Evolutionary conservation across 768 basidiomycete species (phyloP).

Genomic region (Inosperma sp.): DNA sequence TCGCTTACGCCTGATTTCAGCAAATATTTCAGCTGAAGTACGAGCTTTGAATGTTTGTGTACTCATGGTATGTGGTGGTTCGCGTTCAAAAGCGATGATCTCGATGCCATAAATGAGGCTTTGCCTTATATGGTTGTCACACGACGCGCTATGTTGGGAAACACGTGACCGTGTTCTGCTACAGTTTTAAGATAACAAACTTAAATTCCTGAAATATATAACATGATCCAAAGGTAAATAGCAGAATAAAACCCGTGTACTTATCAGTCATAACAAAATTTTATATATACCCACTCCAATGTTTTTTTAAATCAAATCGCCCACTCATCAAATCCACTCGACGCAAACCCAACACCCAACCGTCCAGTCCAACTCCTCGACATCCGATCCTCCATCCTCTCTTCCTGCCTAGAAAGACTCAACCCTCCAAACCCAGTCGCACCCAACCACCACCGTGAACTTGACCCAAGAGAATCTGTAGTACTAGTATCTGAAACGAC

Average conservation of each 20-base stretch:
- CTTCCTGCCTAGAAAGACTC: conserved; percentile 34
- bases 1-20: too few species aligned
- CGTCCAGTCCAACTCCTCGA: conserved; percentile 45
- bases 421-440: conserved; percentile 5
- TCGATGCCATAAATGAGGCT: too few species aligned
- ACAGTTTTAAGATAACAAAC: background rate
- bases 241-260: background rate
- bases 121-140: too few species aligned
- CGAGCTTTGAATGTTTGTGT: too few species aligned
- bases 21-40: too few species aligned
- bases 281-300: background rate
- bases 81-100: too few species aligned
- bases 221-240: background rate
- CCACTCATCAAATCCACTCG: conserved; percentile 51
- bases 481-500: too few species aligned
- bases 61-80: too few species aligned
- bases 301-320: conserved; percentile 33
- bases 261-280: background rate
- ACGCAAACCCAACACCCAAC: conserved; percentile 31
- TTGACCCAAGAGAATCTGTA: too few species aligned
- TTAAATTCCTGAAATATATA: background rate
- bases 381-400: conserved; percentile 50
- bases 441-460: conserved; percentile 18
- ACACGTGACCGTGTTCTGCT: too few species aligned
- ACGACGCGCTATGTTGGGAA: too few species aligned